Conservation (phyloP, 805 yeast species). For the Hemisphaericaspora nanyangensis region DNA sequence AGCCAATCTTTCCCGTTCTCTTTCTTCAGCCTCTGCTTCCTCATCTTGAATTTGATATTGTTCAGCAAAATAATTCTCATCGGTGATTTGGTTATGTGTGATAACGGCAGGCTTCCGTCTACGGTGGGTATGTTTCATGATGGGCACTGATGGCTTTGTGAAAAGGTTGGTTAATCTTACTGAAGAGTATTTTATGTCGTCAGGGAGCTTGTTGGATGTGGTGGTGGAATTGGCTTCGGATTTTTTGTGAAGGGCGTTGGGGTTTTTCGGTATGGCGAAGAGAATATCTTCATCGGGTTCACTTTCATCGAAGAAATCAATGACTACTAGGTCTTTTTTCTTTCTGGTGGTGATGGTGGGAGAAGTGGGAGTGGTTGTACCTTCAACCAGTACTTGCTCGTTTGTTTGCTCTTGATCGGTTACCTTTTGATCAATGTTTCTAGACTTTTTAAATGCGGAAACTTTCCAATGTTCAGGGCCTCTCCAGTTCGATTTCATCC, state of each 20-base stretch:
- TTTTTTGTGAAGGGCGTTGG: constrained; percentile 10
- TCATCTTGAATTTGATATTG: constrained; percentile 47
- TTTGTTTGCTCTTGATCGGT: not conserved
- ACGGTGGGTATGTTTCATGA: constrained; percentile 13
- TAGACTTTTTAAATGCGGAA: constrained; percentile 48
- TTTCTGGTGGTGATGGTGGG: constrained; percentile 8
- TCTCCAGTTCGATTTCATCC: constrained; percentile 72
- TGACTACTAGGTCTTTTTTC: constrained; percentile 19
- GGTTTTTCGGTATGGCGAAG: constrained; percentile 30
- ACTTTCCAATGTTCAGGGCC: constrained; percentile 94
- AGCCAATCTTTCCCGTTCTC: constrained; percentile 34
- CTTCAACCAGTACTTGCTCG: constrained; percentile 4
- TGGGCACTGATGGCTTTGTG: constrained; percentile 50
- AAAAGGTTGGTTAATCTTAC: constrained; percentile 63
- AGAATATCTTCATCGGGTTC: constrained; percentile 31
- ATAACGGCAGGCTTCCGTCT: constrained; percentile 1
- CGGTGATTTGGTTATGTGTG: constrained; percentile 37
- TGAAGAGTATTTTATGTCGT: constrained; percentile 70
- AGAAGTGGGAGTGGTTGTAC: constrained; percentile 1
- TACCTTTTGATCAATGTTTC: constrained; percentile 19
- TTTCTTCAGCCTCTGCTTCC: constrained; percentile 35
- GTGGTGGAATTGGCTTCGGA: constrained; percentile 1
- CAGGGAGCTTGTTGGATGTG: constrained; percentile 53
- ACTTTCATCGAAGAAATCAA: constrained; percentile 30
- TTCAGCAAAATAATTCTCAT: constrained; percentile 71